Percentiles rank a stretch among this genome's conserved stretches.
phyloP scores from a whole-genome alignment of 2,329 filamentous ascomycete genomes.

The Mariannaea sp. region DNA sequence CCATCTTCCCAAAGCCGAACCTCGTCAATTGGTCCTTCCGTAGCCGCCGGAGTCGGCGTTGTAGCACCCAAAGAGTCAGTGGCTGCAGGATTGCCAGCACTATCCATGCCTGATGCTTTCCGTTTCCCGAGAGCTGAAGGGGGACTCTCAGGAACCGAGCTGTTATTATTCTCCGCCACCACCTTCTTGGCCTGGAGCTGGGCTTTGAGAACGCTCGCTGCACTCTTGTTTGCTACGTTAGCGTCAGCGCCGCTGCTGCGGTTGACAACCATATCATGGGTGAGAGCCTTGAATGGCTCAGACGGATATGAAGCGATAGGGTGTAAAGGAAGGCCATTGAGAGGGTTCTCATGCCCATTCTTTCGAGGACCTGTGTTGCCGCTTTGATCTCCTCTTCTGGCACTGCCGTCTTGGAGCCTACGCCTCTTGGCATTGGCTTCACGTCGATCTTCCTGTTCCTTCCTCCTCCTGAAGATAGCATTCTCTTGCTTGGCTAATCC shows the following conservation, averaged over 20 bases:
- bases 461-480: slow-evolving; percentile 86
- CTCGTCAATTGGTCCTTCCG: slow-evolving; percentile 75
- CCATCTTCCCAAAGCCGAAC: slow-evolving; percentile 94
- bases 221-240: slow-evolving; percentile 89
- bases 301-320: slow-evolving; percentile 57
- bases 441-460: slow-evolving; percentile 82
- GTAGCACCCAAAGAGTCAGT: slow-evolving; percentile 58
- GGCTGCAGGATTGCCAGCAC: slow-evolving; percentile 63
- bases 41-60: slow-evolving; percentile 52
- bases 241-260: slow-evolving; percentile 68
- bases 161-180: slow-evolving; percentile 21
- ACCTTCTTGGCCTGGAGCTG: slow-evolving; percentile 62
- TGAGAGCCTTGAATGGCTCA: slow-evolving; percentile 63
- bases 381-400: slow-evolving; percentile 31
- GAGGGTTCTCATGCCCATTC: slow-evolving; percentile 44
- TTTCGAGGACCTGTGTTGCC: slow-evolving; percentile 25
- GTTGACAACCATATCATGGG: slow-evolving; percentile 88
- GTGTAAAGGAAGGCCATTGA: slow-evolving; percentile 41
- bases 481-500: slow-evolving; percentile 93
- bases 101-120: slow-evolving; percentile 73
- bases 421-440: slow-evolving; percentile 80
- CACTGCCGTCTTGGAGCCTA: slow-evolving; percentile 65
- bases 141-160: slow-evolving; percentile 43
- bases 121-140: slow-evolving; percentile 70
- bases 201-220: slow-evolving; percentile 84